phyloP scores from a whole-genome alignment of 371 early-diverging fungal genomes.

The Nematocida minor region DNA sequence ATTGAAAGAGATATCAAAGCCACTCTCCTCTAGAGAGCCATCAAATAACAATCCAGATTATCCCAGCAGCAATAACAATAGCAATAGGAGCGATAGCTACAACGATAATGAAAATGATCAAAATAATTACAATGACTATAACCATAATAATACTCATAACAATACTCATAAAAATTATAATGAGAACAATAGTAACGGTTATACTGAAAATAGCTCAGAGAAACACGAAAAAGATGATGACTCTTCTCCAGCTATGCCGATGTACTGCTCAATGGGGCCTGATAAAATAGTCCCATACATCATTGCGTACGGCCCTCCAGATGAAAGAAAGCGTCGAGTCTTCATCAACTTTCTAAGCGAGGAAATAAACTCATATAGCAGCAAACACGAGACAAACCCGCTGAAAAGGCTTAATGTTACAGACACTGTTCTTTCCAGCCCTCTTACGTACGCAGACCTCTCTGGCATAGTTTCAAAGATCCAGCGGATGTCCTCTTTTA shows the following conservation, averaged over 20 bases:
- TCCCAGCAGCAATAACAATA: too few relatives aligned
- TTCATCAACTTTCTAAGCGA: neutral
- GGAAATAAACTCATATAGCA: neutral
- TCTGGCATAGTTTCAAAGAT: neutral
- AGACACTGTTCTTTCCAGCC: neutral
- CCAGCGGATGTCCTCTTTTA: neutral
- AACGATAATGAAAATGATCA: neutral
- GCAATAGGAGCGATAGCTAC: neutral
- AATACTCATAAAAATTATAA: too few relatives aligned
- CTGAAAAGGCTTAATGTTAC: conserved; percentile 2
- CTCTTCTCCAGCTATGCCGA: neutral
- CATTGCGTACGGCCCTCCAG: neutral
- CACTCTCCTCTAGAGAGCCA: too few relatives aligned
- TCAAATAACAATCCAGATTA: neutral
- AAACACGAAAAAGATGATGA: neutral
- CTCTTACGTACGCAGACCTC: neutral
- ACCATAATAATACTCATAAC: neutral
- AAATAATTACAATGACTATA: neutral
- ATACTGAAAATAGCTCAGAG: neutral
- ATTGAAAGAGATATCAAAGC: neutral
- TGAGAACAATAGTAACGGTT: neutral
- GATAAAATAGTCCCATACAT: conserved; percentile 11
- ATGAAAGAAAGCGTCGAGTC: neutral
- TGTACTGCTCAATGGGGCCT: neutral
- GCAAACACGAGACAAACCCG: neutral